Conservation (phyloP, 148 eudicot species). For the Vaccinium darrowii region DNA sequence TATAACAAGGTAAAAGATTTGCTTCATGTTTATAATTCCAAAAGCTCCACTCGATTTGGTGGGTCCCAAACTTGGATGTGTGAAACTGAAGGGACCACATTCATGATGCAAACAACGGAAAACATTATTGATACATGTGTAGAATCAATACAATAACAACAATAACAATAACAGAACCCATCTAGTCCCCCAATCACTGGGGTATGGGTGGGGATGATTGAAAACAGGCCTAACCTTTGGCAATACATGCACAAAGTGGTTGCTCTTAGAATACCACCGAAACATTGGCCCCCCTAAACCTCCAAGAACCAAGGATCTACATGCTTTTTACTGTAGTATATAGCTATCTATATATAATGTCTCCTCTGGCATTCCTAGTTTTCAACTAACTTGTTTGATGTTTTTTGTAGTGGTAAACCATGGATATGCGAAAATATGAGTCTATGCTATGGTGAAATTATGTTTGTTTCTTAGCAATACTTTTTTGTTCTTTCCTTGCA, state of each 20-base stretch:
- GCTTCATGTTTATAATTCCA: not conserved
- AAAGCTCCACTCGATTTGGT: not conserved
- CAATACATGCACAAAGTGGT: no score
- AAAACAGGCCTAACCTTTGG: no score
- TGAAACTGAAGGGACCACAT: not conserved
- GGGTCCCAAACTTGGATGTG: not conserved
- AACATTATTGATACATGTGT: not conserved
- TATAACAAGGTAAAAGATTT: slow-evolving; percentile 39
- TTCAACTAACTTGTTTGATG: not conserved
- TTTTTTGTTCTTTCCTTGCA: not conserved
- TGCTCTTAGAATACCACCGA: no score
- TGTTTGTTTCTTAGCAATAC: slow-evolving; percentile 9
- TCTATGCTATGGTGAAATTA: not conserved
- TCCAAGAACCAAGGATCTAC: not conserved
- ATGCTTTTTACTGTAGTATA: not conserved
- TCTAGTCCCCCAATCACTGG: no score
- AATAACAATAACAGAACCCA: no score
- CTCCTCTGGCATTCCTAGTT: not conserved
- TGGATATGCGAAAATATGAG: not conserved
- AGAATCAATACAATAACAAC: not conserved
- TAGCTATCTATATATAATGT: not conserved
- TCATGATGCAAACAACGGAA: not conserved
- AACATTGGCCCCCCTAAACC: no score
- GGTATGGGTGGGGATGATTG: no score
- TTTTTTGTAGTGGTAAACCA: not conserved